These are phyloP conservation scores for Oligophagozyma castellii DNA, from an alignment of 1,139 yeast species.

Conservation along the genomic window DNA sequence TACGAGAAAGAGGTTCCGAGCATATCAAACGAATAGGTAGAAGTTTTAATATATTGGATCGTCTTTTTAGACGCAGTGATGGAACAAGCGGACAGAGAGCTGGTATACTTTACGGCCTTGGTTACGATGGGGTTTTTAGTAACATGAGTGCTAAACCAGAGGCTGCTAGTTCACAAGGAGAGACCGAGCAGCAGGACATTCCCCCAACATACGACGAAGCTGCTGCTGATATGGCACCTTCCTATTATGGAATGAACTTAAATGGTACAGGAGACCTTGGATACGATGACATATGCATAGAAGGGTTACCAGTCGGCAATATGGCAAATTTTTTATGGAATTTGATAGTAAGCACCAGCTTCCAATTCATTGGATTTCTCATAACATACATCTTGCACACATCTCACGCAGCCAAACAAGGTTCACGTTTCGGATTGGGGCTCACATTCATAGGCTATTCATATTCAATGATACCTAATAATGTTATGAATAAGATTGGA, in stretches of 20 bases:
- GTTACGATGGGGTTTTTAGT: conserved; percentile 77
- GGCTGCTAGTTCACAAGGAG: conserved; percentile 9
- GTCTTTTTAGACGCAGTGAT: conserved; percentile 19
- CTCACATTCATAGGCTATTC: conserved; percentile 72
- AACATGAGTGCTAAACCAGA: conserved; percentile 83
- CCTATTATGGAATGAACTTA: conserved; percentile 90
- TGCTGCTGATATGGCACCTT: conserved; percentile 88
- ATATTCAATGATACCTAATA: conserved; percentile 51
- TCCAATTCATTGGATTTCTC: conserved; percentile 87
- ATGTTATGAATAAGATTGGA: conserved; percentile 24
- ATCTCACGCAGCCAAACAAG: conserved; percentile 94
- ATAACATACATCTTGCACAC: conserved; percentile 86
- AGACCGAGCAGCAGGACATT: conserved; percentile 31
- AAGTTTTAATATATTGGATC: conserved; percentile 27
- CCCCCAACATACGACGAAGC: conserved; percentile 98
- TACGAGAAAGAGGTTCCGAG: conserved; percentile 15
- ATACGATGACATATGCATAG: conserved; percentile 80
- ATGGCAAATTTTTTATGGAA: conserved; percentile 83
- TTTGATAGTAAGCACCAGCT: conserved; percentile 71
- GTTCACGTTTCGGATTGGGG: conserved; percentile 89
- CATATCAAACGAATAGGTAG: conserved; percentile 18
- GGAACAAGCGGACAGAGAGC: conserved; percentile 4
- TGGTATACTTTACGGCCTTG: conserved; percentile 13
- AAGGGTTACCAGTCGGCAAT: conserved; percentile 94
- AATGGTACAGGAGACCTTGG: conserved; percentile 43